Evolutionary conservation across 768 basidiomycete genomes (phyloP).

Genomic region (Daedaleopsis nitida): DNA sequence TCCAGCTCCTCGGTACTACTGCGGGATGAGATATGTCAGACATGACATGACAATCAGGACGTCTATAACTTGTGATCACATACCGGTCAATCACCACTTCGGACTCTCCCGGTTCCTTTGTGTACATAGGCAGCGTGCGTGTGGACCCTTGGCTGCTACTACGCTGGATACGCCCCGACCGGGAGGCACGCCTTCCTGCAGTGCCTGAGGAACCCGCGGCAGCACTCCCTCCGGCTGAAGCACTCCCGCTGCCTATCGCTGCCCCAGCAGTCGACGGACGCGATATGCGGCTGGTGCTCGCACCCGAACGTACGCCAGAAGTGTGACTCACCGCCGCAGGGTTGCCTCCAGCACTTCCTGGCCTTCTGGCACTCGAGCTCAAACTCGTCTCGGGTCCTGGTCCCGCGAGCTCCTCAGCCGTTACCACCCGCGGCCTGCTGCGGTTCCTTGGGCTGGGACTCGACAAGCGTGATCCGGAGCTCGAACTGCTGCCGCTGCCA

Average conservation of each 20-base stretch:
- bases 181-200: neutral
- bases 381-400: neutral
- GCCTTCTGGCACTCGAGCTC: neutral
- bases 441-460: slow-evolving; percentile 44
- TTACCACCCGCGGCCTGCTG: slow-evolving; percentile 47
- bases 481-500: neutral
- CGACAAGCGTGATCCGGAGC: slow-evolving; percentile 40
- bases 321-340: neutral
- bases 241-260: neutral
- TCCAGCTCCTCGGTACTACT: slow-evolving; percentile 16
- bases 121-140: slow-evolving; percentile 74
- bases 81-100: slow-evolving; percentile 72
- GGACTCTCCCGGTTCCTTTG: slow-evolving; percentile 81
- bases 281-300: neutral
- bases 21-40: neutral
- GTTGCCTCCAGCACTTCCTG: neutral
- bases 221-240: neutral
- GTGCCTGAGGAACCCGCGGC: neutral
- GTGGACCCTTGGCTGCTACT: slow-evolving; percentile 70
- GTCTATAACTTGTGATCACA: slow-evolving; percentile 11
- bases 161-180: slow-evolving; percentile 6
- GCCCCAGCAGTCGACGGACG: neutral
- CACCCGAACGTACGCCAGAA: neutral
- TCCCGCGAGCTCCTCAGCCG: slow-evolving; percentile 3
- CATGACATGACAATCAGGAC: neutral